Percentiles rank a stretch among this genome's conserved stretches.
These are phyloP conservation scores for Silene latifolia DNA, from an alignment of 148 eudicot genomes.

Conservation along the genomic window DNA sequence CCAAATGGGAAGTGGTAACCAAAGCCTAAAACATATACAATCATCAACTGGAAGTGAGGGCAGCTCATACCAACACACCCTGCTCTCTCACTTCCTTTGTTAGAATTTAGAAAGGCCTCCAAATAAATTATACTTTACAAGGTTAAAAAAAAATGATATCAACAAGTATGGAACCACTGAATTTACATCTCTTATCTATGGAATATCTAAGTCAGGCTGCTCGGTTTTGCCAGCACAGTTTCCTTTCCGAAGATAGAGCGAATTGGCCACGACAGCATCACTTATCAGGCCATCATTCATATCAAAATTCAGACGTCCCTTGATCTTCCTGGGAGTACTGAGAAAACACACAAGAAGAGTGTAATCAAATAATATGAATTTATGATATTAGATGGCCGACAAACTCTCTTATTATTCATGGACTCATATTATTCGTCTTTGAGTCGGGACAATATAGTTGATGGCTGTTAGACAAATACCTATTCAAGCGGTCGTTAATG, in stretches of 20 bases:
- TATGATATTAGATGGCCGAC: background rate
- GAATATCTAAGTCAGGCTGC: constrained; percentile 49
- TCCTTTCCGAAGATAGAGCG: constrained; percentile 66
- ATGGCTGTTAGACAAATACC: constrained; percentile 34
- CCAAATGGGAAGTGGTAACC: no score
- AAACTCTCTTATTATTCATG: no score
- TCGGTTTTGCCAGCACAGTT: constrained; percentile 55
- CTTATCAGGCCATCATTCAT: constrained; percentile 76
- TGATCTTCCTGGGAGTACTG: constrained; percentile 53
- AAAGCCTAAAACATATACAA: no score
- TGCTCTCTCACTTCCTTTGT: constrained; percentile 27
- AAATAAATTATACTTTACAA: constrained; percentile 4
- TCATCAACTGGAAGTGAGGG: constrained; percentile 23
- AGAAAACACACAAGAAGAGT: background rate
- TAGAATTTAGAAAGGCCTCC: background rate
- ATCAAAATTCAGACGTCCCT: constrained; percentile 72
- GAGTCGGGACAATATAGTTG: background rate
- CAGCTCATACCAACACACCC: constrained; percentile 25
- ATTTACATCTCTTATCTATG: constrained; percentile 33
- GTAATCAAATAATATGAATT: no score
- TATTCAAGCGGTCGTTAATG: constrained; percentile 85
- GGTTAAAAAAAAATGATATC: background rate
- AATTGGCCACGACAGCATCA: constrained; percentile 82
- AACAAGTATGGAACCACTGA: constrained; percentile 8
- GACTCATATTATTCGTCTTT: no score